phyloP scores from a whole-genome alignment of 2,329 filamentous ascomycete genomes.

The Pseudopithomyces maydicus region DNA sequence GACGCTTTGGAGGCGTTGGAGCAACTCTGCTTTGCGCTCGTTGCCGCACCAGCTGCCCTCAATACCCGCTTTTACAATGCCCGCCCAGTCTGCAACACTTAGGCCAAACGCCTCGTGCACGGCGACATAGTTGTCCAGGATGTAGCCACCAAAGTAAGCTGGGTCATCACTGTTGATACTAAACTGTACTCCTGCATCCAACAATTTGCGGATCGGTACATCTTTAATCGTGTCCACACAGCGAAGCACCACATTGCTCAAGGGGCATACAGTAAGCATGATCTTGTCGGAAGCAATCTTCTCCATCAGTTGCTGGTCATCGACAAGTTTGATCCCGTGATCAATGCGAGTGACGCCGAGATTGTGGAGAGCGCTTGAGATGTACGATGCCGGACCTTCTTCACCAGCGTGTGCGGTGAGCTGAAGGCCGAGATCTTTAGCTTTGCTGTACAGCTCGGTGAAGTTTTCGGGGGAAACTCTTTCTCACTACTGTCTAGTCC shows the following conservation, averaged over 20 bases:
- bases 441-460: conserved; percentile 63
- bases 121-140: conserved; percentile 75
- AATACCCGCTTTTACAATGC: conserved; percentile 66
- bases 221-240: conserved; percentile 59
- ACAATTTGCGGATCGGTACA: conserved; percentile 60
- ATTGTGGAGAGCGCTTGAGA: conserved; percentile 65
- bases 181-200: conserved; percentile 48
- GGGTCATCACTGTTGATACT: conserved; percentile 58
- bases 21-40: conserved; percentile 64
- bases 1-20: conserved; percentile 28
- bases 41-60: conserved; percentile 72
- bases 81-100: conserved; percentile 67
- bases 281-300: conserved; percentile 62
- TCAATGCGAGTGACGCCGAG: conserved; percentile 72
- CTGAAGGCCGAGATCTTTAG: conserved; percentile 57
- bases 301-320: conserved; percentile 63
- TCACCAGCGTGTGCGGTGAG: conserved; percentile 79
- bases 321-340: conserved; percentile 70
- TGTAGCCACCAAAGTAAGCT: conserved; percentile 71
- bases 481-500: conserved; percentile 69
- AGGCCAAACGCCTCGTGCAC: conserved; percentile 74
- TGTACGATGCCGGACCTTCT: conserved; percentile 71
- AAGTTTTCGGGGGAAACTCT: conserved; percentile 59
- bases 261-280: conserved; percentile 72
- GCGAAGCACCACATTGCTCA: conserved; percentile 72